A percentile compares a stretch with the other conserved stretches of the same genome.
phyloP scores from a whole-genome alignment of 2,329 filamentous ascomycete genomes.

The Albifimbria verrucaria region DNA sequence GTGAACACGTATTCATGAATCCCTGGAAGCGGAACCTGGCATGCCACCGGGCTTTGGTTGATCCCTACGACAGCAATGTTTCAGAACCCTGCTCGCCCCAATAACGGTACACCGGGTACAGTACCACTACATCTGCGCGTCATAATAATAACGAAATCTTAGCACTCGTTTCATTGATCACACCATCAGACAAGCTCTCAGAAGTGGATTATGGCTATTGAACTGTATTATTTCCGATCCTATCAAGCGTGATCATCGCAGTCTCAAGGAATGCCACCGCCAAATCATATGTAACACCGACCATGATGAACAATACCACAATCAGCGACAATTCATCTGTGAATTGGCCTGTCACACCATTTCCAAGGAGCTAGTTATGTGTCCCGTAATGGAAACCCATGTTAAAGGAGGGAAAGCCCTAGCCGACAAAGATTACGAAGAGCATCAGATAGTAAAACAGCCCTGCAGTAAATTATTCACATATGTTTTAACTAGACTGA shows the following conservation, averaged over 20 bases:
- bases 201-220: slow-evolving; percentile 4
- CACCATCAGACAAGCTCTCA: slow-evolving; percentile 5
- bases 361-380: not conserved
- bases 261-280: not conserved
- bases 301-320: not conserved
- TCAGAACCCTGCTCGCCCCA: too few relatives aligned
- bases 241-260: not conserved
- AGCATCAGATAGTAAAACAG: not conserved
- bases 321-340: not conserved
- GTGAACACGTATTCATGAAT: too few relatives aligned
- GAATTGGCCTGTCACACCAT: not conserved
- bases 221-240: not conserved
- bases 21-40: too few relatives aligned
- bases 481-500: too few relatives aligned
- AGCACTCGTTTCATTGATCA: too few relatives aligned
- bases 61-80: too few relatives aligned
- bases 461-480: too few relatives aligned
- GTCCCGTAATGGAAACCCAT: not conserved
- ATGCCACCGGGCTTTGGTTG: too few relatives aligned
- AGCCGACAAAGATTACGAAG: not conserved
- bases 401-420: not conserved
- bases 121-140: too few relatives aligned
- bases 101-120: too few relatives aligned
- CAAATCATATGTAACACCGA: not conserved
- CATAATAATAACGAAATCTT: too few relatives aligned